Percentiles rank a stretch among this genome's conserved stretches.
Conservation (phyloP, 345 rosid species). For the Lagerstroemia speciosa region DNA sequence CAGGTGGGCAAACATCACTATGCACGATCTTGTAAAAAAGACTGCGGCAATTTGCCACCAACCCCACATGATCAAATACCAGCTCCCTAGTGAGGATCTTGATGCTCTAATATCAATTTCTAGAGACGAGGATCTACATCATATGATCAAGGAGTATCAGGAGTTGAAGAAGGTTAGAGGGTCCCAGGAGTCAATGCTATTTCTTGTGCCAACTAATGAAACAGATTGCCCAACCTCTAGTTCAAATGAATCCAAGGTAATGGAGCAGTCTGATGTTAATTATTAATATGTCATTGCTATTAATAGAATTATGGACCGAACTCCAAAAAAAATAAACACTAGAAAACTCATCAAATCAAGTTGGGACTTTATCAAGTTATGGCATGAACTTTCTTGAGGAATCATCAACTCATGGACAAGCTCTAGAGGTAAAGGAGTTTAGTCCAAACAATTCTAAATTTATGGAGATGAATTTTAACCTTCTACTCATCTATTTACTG, state of each 20-base stretch:
- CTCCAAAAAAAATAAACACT: conserved; percentile 29
- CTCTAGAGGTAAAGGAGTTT: conserved; percentile 38
- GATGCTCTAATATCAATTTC: conserved; percentile 80
- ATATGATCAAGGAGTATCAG: conserved; percentile 75
- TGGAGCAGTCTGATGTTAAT: conserved; percentile 37
- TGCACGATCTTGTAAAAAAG: conserved; percentile 57
- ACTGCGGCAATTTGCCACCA: conserved; percentile 56
- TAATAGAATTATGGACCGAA: conserved; percentile 50
- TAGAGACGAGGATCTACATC: conserved; percentile 72
- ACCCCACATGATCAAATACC: conserved; percentile 74
- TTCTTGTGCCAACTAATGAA: conserved; percentile 51
- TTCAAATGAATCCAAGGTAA: conserved; percentile 36
- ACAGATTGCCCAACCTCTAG: conserved; percentile 31
- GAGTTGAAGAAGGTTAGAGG: conserved; percentile 55
- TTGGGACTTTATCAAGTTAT: conserved; percentile 41
- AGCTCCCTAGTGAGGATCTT: conserved; percentile 91
- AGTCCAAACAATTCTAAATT: conserved; percentile 27
- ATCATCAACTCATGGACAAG: conserved; percentile 33
- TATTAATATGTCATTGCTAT: conserved; percentile 59
- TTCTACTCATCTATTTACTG: conserved; percentile 24
- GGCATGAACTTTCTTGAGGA: conserved; percentile 35
- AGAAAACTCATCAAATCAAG: conserved; percentile 31
- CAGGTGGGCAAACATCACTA: conserved; percentile 46
- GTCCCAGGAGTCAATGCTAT: conserved; percentile 62
- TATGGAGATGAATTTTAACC: conserved; percentile 22